Evolutionary conservation across 75 land plant genomes (phyloP).

Genomic region (Gnetum montanum): DNA sequence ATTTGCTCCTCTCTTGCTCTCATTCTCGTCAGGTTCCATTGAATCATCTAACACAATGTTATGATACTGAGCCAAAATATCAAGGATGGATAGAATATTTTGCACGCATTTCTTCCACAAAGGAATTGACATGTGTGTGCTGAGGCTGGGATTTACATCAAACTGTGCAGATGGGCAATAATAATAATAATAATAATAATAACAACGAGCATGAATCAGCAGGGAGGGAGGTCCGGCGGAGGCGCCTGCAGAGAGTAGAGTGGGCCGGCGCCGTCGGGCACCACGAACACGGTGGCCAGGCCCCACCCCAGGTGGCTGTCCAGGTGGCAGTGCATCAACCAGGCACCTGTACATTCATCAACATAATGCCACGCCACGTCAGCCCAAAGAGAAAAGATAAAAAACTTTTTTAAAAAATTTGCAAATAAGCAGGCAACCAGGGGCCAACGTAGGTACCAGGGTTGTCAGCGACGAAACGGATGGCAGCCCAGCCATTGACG

Average conservation of each 20-base stretch:
- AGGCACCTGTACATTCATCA: slow-evolving; percentile 18
- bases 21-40: slow-evolving; percentile 73
- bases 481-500: slow-evolving; percentile 30
- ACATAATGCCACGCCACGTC: not conserved
- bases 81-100: slow-evolving; percentile 59
- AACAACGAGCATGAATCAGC: too few relatives aligned
- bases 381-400: not conserved
- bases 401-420: not conserved
- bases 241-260: not conserved
- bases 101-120: slow-evolving; percentile 77
- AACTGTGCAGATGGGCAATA: slow-evolving; percentile 78
- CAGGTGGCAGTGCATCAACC: slow-evolving; percentile 41
- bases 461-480: slow-evolving; percentile 36
- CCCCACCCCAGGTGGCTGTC: slow-evolving; percentile 34
- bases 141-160: slow-evolving; percentile 70
- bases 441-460: slow-evolving; percentile 16
- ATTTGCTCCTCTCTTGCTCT: slow-evolving; percentile 71
- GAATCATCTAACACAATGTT: slow-evolving; percentile 70
- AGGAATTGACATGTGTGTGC: slow-evolving; percentile 64
- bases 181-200: too few relatives aligned
- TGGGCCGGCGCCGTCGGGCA: slow-evolving; percentile 15
- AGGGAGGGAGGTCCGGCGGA: not conserved
- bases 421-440: not conserved
- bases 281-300: slow-evolving; percentile 29
- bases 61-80: slow-evolving; percentile 64